Base-by-base conservation (phyloP, 2,329 filamentous ascomycete species). In the Hymenoscyphus albidus region DNA sequence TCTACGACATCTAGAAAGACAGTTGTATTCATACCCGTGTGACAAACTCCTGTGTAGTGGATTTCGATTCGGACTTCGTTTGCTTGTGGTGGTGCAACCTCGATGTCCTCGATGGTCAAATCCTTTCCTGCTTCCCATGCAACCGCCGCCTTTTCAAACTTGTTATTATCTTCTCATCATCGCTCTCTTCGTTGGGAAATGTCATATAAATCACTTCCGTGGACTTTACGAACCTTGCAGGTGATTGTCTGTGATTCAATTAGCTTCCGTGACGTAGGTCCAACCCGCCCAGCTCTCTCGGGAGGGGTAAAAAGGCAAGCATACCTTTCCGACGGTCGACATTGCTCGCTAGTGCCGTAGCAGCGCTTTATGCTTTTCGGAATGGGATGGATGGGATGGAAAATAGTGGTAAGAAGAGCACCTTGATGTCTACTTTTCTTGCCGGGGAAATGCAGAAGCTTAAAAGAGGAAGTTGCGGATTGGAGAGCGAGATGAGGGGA, bases 1-100 rank as follows among this genome's bases (percentile, higher is more conserved):
- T 32, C 64, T 62, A 58, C 40, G 22, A 51, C 38, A 10, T 12
- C 14, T 39, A 38, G 18, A 73, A 59, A 75, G 78, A 22, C 1
- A 3, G 7, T n/a, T n/a, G 44, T 7, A 22, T 51, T 22, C 44
- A 72, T 81, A 95, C 92, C 92, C 77, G 94, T 99, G 82, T 99
- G 95, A 84, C 95, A 99, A 77, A 99, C 95, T 80, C 95, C 95
- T 62, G 95, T 99, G 83, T 97, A 96, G 84, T 94, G 89, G 77
- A 98, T 92, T 83, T 98, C 82, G 76, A 99, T 97, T 74, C 95
- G 92, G 76, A 99, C 95, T 82, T 99, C 95, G 80, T 96, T 87
- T 67, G 94, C 93, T 80, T 85, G 88, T 66, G 95, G 95, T 68
- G 94, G 90, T 62, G 84, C 87, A 70, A 99, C 95, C 81, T 98